Percentiles rank a stretch among this genome's conserved stretches.
These are phyloP conservation scores for Vitis hybrid DNA, from an alignment of 177 flowering plant genomes.

Conservation along the genomic window DNA sequence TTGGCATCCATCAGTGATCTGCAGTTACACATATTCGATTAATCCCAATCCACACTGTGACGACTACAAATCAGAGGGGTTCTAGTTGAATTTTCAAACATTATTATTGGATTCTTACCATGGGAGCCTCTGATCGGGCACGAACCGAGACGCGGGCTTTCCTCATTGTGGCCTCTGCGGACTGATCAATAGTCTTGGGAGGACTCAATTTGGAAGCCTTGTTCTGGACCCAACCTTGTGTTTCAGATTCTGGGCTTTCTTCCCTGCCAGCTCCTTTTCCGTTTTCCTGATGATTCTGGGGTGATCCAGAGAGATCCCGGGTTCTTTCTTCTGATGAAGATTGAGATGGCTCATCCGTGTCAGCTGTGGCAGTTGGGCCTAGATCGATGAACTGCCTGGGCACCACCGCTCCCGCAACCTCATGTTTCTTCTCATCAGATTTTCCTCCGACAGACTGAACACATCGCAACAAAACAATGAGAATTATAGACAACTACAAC, in stretches of 20 bases:
- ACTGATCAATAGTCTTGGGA: conserved; percentile 24
- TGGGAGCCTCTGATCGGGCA: conserved; percentile 79
- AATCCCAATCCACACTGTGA: too few species aligned
- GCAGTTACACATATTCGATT: neutral
- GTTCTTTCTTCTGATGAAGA: conserved; percentile 61
- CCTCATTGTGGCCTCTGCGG: conserved; percentile 67
- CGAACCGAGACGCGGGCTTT: conserved; percentile 82
- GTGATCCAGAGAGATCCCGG: conserved; percentile 36
- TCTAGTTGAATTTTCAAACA: neutral
- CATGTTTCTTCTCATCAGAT: conserved; percentile 25
- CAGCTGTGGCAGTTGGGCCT: conserved; percentile 27
- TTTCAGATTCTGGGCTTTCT: conserved; percentile 49
- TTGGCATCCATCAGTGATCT: conserved; percentile 76
- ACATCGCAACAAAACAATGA: neutral
- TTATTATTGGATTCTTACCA: conserved; percentile 34
- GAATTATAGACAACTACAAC: too few species aligned
- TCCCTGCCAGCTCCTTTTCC: conserved; percentile 32
- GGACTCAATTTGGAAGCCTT: conserved; percentile 35
- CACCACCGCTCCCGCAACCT: conserved; percentile 17
- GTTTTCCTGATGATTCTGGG: conserved; percentile 16
- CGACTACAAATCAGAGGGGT: too few species aligned
- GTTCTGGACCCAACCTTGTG: conserved; percentile 39
- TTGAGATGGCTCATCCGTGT: conserved; percentile 36
- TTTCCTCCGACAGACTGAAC: conserved; percentile 30
- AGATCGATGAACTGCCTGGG: conserved; percentile 56